These are phyloP conservation scores for Wallacemonas sp. DNA, from an alignment of 208 protist species.

Conservation along the genomic window DNA sequence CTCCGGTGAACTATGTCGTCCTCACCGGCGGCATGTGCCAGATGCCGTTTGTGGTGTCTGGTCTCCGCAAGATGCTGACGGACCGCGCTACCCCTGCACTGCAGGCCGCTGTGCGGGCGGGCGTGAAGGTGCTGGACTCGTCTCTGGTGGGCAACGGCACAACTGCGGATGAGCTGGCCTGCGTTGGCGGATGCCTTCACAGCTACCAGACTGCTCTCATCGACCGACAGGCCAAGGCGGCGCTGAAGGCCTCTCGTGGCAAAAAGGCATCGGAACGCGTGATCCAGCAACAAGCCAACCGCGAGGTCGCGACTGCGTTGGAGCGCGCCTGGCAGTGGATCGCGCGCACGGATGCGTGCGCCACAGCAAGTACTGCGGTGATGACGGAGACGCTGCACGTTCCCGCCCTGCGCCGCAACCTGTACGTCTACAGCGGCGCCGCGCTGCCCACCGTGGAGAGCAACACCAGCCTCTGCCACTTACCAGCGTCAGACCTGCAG, in stretches of 20 bases:
- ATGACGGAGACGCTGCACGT: constrained; percentile 1
- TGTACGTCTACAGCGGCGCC: constrained; percentile 50
- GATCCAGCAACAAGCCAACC: constrained; percentile 1
- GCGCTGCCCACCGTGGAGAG: constrained; percentile 13
- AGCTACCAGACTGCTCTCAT: constrained; percentile 52
- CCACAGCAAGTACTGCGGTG: neutral
- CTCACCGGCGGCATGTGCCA: constrained; percentile 81
- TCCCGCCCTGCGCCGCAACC: constrained; percentile 27
- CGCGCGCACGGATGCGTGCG: constrained; percentile 11
- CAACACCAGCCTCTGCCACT: neutral
- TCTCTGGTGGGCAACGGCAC: constrained; percentile 42
- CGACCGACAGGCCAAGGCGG: constrained; percentile 18
- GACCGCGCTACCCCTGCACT: neutral
- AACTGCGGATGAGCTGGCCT: constrained; percentile 56
- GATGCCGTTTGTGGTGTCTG: constrained; percentile 43
- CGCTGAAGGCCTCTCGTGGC: constrained; percentile 12
- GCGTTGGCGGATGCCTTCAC: constrained; percentile 70
- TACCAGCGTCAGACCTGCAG: constrained; percentile 7
- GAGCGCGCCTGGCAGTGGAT: constrained; percentile 20
- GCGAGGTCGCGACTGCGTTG: constrained; percentile 15
- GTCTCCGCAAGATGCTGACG: neutral
- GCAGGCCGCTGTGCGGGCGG: neutral
- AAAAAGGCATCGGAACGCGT: neutral
- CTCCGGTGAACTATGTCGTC: constrained; percentile 49
- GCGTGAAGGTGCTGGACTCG: constrained; percentile 28